Percentiles rank a stretch among this genome's conserved stretches.
Conservation (phyloP, 257 asterid genomes). For the Apocynum venetum region DNA sequence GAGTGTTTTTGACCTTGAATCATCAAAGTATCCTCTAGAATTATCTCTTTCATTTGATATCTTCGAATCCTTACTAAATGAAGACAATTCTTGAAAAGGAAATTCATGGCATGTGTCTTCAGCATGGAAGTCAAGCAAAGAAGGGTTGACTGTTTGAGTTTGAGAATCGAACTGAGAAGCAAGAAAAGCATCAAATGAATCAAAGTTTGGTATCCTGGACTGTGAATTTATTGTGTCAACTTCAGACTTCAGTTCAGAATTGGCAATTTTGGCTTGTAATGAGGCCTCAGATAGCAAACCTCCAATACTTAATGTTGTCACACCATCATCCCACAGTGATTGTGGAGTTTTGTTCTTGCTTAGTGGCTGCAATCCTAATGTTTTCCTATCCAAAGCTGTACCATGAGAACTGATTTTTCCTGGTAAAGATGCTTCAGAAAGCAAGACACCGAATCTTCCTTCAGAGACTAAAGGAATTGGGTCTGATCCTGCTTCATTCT, state of each 20-base stretch:
- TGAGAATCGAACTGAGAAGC: constrained; percentile 32
- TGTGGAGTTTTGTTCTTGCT: constrained; percentile 17
- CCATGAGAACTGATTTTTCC: constrained; percentile 11
- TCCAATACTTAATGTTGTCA: constrained; percentile 74
- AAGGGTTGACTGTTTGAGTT: constrained; percentile 32
- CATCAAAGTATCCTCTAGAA: constrained; percentile 22
- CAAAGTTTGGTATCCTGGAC: constrained; percentile 26
- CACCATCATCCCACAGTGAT: constrained; percentile 51
- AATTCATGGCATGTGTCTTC: constrained; percentile 97
- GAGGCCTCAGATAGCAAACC: constrained; percentile 73
- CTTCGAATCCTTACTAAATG: constrained; percentile 27
- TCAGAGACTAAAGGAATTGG: constrained; percentile 41
- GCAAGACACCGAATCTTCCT: constrained; percentile 49
- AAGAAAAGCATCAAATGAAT: constrained; percentile 40
- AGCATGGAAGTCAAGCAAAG: constrained; percentile 58
- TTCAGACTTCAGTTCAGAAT: constrained; percentile 26
- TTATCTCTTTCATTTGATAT: constrained; percentile 23
- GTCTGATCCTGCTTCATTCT: constrained; percentile 24
- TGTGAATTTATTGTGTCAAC: constrained; percentile 38
- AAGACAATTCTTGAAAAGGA: constrained; percentile 42
- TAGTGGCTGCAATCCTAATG: constrained; percentile 11
- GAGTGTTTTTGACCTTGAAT: constrained; percentile 24
- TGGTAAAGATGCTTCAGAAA: constrained; percentile 47
- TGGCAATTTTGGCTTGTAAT: constrained; percentile 38
- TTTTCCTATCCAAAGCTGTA: background rate